Base-by-base conservation (phyloP, 768 basidiomycete genomes). In the Lactarius indigo region DNA sequence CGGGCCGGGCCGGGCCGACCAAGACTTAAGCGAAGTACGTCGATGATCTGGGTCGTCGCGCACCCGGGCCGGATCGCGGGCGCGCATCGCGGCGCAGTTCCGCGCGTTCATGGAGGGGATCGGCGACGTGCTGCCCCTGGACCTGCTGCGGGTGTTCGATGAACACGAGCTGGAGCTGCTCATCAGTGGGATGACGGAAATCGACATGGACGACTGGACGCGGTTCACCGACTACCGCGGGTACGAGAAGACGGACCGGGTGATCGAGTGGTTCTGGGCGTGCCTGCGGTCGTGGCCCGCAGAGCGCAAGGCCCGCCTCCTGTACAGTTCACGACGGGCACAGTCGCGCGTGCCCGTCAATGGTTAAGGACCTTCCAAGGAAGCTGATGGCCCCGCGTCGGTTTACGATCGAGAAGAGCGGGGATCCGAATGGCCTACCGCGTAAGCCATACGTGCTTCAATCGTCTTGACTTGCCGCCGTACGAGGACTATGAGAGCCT, bases 241-340 rank as follows among this genome's bases (percentile, higher is more conserved):
- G 5, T 93, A 92, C 73, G 87, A 90, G 73, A 91, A 90, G 80
- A 89, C 86, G 4, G 92, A 93, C 73, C 87, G 91, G 74, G 89
- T 92, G 66, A 92, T 96, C 69, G 90, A 92, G 73, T 96, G 94
- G 94, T 96, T 96, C 82, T 96, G 94, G 94, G 87, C 94, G 75
- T 91, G 89, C 72, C 85, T 96, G 63, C 87, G 90, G 42, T 87
- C 88, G 39, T 96, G 94, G 94, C 91, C 94, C 10, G 82, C 91
- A 0, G 94, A 96, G 75, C 85, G 91, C 70, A 95, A 95, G 75
- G 89, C 90, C 47, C 87, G 93, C 17, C 76, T 95, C 42, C 78
- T 96, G 23, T n/a, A n/a, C 94, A 95, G 75, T 96, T 96, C 77
- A 91, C 92, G 6, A 95, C 92, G 1, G 89, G 89, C 23, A 91